phyloP scores from a whole-genome alignment of 176 grass and related monocot genomes.

The Carex scoparia region DNA sequence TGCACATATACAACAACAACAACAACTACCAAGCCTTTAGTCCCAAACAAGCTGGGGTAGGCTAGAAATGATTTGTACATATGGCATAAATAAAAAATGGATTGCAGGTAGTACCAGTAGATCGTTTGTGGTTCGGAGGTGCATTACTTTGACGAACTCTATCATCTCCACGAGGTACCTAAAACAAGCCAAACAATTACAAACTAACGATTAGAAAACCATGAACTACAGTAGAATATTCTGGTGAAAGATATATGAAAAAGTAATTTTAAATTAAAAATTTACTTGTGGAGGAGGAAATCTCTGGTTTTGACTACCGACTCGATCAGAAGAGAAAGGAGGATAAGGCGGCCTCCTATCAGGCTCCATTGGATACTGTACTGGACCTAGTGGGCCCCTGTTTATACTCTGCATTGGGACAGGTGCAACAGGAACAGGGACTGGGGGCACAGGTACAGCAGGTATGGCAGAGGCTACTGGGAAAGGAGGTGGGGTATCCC shows the following conservation, averaged over 20 bases:
- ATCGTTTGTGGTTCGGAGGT: constrained; percentile 39
- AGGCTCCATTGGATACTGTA: constrained; percentile 32
- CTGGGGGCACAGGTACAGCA: constrained; percentile 42
- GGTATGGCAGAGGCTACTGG: constrained; percentile 31
- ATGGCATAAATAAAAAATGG: constrained; percentile 5
- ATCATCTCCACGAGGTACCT: constrained; percentile 54
- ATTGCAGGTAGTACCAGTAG: constrained; percentile 52
- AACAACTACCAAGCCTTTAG: too few species aligned
- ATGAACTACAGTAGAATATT: constrained; percentile 1
- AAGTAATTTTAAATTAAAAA: constrained; percentile 2
- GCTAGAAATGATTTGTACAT: background rate
- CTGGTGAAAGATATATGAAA: constrained; percentile 16
- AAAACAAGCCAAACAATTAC: constrained; percentile 22
- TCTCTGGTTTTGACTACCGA: constrained; percentile 39
- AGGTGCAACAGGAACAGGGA: constrained; percentile 42
- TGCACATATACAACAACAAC: background rate
- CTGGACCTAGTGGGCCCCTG: constrained; percentile 36
- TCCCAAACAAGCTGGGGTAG: too few species aligned
- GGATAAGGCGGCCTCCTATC: constrained; percentile 45
- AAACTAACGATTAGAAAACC: constrained; percentile 2
- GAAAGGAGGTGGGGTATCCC: constrained; percentile 44
- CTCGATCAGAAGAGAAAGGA: constrained; percentile 50
- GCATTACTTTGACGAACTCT: constrained; percentile 34
- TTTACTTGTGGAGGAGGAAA: constrained; percentile 56
- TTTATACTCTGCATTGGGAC: constrained; percentile 34